Conservation (phyloP, 805 yeast genomes). For the Ascoidea asiatica region DNA sequence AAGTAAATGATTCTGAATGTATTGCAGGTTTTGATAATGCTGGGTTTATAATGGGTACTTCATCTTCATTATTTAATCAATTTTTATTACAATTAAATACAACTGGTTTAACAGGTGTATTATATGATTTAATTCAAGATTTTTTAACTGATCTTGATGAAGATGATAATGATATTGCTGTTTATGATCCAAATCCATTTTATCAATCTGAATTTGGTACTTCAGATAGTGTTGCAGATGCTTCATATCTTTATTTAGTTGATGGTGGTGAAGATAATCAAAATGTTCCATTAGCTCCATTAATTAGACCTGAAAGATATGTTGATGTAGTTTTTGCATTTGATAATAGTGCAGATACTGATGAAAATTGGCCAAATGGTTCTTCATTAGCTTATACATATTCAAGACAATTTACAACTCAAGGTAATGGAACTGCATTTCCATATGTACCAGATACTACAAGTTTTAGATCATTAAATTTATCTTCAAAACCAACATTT, state of each 20-base stretch:
- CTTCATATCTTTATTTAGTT: conserved; percentile 35
- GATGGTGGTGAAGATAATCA: conserved; percentile 67
- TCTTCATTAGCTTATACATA: conserved; percentile 42
- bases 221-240: conserved; percentile 22
- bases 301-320: conserved; percentile 42
- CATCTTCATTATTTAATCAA: conserved; percentile 68
- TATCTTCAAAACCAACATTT: conserved; percentile 61
- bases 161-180: conserved; percentile 54
- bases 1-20: conserved; percentile 36
- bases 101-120: conserved; percentile 32
- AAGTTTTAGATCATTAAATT: conserved; percentile 44
- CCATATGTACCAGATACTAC: conserved; percentile 68
- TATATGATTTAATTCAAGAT: conserved; percentile 29
- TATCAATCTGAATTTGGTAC: conserved; percentile 26
- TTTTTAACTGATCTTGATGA: conserved; percentile 33
- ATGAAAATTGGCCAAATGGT: conserved; percentile 54
- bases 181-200: conserved; percentile 64
- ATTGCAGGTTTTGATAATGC: conserved; percentile 65
- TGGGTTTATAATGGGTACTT: conserved; percentile 73
- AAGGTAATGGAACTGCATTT: conserved; percentile 49
- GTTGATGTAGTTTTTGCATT: conserved; percentile 55
- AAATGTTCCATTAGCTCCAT: conserved; percentile 51
- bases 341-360: conserved; percentile 56
- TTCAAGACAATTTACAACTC: conserved; percentile 38
- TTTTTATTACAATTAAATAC: conserved; percentile 44